phyloP scores from a whole-genome alignment of 1,139 yeast species.

The Pneumocystis oryctolagi region DNA sequence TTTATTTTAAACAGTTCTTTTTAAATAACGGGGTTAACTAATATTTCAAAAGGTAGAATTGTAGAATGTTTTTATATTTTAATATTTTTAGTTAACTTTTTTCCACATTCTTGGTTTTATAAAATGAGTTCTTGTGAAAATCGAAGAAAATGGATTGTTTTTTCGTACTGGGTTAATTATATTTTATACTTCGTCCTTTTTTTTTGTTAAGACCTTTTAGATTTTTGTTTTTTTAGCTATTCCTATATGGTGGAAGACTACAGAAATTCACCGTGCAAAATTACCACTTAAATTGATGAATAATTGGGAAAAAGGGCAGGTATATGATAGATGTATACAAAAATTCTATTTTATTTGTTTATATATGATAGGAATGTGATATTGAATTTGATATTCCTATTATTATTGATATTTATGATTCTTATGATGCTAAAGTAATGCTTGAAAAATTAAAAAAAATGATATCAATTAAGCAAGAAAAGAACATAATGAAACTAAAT shows the following conservation, averaged over 20 bases:
- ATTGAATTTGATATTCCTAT: slow-evolving; percentile 30
- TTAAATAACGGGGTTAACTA: too few relatives aligned
- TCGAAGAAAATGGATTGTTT: not conserved
- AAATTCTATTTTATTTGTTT: slow-evolving; percentile 27
- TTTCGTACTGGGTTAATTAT: not conserved
- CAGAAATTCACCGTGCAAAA: slow-evolving; percentile 61
- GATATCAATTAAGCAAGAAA: not conserved
- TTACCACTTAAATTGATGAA: slow-evolving; percentile 46
- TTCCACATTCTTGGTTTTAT: not conserved
- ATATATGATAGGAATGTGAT: slow-evolving; percentile 1
- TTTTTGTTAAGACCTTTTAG: not conserved
- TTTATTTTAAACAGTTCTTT: too few relatives aligned
- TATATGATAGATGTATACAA: slow-evolving; percentile 43
- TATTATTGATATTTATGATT: slow-evolving; percentile 19
- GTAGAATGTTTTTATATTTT: too few relatives aligned
- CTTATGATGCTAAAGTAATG: slow-evolving; percentile 18
- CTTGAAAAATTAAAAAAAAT: slow-evolving; percentile 9
- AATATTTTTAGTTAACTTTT: not conserved
- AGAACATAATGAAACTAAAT: not conserved
- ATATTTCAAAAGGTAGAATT: not conserved
- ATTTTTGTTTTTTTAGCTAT: slow-evolving; percentile 38
- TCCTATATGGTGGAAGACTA: slow-evolving; percentile 59
- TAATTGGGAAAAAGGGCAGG: slow-evolving; percentile 26
- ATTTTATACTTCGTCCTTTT: not conserved
- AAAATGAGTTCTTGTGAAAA: not conserved